These are phyloP conservation scores for Leptomonas seymouri DNA, from an alignment of 208 protist species.

Conservation along the genomic window DNA sequence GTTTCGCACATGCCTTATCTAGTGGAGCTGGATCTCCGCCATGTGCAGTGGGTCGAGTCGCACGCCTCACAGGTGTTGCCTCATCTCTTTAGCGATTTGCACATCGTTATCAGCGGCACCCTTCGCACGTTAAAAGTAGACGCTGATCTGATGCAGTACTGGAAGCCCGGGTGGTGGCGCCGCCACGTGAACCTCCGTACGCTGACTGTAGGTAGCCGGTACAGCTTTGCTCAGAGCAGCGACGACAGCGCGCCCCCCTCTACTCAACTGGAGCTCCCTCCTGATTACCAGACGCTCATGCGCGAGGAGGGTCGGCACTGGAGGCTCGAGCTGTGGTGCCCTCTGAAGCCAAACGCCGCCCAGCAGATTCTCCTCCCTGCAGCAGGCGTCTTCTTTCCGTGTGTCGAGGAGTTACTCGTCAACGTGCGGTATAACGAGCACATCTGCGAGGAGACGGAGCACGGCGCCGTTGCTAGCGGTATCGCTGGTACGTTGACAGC, in stretches of 20 bases:
- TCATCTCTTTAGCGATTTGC: conserved; percentile 74
- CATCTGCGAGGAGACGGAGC: conserved; percentile 29
- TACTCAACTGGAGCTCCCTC: conserved; percentile 36
- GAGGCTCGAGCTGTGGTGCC: conserved; percentile 82
- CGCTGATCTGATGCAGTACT: conserved; percentile 50
- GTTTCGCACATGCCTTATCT: conserved; percentile 49
- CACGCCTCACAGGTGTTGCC: conserved; percentile 20
- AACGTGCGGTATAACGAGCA: conserved; percentile 53
- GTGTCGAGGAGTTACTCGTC: conserved; percentile 67
- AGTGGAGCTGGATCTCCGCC: conserved; percentile 66
- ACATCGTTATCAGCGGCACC: conserved; percentile 53
- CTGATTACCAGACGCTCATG: conserved; percentile 64
- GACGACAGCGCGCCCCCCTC: conserved; percentile 4
- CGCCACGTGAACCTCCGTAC: conserved; percentile 46
- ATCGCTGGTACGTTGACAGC: background rate
- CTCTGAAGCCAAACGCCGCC: conserved; percentile 37
- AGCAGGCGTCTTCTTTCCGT: conserved; percentile 23
- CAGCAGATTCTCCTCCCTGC: conserved; percentile 43
- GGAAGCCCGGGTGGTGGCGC: conserved; percentile 81
- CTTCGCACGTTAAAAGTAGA: conserved; percentile 72
- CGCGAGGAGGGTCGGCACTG: conserved; percentile 35
- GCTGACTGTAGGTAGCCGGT: conserved; percentile 54
- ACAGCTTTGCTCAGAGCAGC: conserved; percentile 7
- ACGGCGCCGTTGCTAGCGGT: background rate
- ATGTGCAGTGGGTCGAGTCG: conserved; percentile 51